These are phyloP conservation scores for Candolleomyces efflorescens DNA, from an alignment of 768 basidiomycete species.

Conservation along the genomic window DNA sequence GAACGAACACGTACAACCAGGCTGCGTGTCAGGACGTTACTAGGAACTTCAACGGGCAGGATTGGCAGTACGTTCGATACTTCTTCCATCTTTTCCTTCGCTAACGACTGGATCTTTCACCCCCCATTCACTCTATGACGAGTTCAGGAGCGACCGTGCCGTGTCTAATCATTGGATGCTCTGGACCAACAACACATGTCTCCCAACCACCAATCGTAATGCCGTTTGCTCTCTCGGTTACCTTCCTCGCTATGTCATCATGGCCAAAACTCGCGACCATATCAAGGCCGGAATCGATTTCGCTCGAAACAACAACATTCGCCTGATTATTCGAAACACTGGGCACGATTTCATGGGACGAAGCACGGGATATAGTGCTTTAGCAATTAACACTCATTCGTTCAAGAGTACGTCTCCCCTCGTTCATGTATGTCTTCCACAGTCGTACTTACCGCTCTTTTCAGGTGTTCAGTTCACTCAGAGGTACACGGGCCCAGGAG, in stretches of 20 bases:
- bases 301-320: conserved; percentile 16
- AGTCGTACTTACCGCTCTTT: not conserved
- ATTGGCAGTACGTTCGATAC: conserved; percentile 4
- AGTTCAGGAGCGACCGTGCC: conserved; percentile 4
- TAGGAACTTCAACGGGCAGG: conserved; percentile 3
- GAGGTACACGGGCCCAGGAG: conserved; percentile 13
- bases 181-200: conserved; percentile 15
- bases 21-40: conserved; percentile 3
- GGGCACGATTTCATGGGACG: conserved; percentile 21
- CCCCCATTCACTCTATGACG: no score
- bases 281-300: conserved; percentile 19
- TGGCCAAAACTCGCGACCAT: conserved; percentile 15
- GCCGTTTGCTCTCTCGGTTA: conserved; percentile 11
- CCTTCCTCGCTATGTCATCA: conserved; percentile 14
- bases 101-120: not conserved
- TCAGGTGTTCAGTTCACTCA: conserved; percentile 12
- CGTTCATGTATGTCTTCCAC: no score
- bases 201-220: conserved; percentile 11
- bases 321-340: conserved; percentile 20
- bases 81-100: not conserved
- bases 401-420: conserved; percentile 1
- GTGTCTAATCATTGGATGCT: conserved; percentile 9
- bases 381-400: conserved; percentile 18
- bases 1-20: conserved; percentile 7
- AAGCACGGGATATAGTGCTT: conserved; percentile 17